These are phyloP conservation scores for Cyberlindnera euphorbiae DNA, from an alignment of 805 yeast genomes.

Conservation along the genomic window DNA sequence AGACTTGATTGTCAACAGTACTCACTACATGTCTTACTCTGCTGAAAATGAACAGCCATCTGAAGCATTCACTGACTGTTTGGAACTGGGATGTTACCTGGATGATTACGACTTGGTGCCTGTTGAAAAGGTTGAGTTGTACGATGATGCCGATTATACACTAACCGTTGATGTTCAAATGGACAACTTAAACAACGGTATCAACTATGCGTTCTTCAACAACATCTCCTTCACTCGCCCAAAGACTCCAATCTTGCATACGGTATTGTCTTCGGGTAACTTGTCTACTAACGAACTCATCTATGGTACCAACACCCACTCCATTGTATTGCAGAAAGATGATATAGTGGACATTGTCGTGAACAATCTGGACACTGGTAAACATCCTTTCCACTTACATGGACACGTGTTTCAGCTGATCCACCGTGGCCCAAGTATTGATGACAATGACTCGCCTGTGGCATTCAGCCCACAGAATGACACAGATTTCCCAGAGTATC, in stretches of 20 bases:
- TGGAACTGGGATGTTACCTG: slow-evolving; percentile 43
- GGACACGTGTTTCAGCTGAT: slow-evolving; percentile 69
- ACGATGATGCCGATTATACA: slow-evolving; percentile 63
- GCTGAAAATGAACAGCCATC: slow-evolving; percentile 36
- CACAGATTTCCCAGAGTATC: slow-evolving; percentile 49
- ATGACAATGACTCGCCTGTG: slow-evolving; percentile 46
- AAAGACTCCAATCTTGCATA: slow-evolving; percentile 63
- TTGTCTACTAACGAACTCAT: slow-evolving; percentile 51
- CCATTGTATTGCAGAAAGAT: slow-evolving; percentile 21
- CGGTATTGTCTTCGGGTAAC: slow-evolving; percentile 59
- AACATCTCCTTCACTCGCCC: slow-evolving; percentile 61
- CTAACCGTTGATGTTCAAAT: slow-evolving; percentile 68
- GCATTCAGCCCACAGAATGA: slow-evolving; percentile 49
- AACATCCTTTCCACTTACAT: slow-evolving; percentile 76
- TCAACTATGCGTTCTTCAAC: slow-evolving; percentile 74
- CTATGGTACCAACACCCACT: slow-evolving; percentile 50
- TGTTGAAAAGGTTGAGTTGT: slow-evolving; percentile 44
- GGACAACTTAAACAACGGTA: slow-evolving; percentile 70
- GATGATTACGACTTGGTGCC: slow-evolving; percentile 84
- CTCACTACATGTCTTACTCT: slow-evolving; percentile 67
- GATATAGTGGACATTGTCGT: slow-evolving; percentile 66
- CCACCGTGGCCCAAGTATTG: slow-evolving; percentile 45
- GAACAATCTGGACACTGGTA: slow-evolving; percentile 75
- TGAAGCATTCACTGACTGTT: slow-evolving; percentile 40
- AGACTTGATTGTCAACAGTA: slow-evolving; percentile 63